Base-by-base conservation (phyloP, 306 rosid genomes). In the Vigna reflexopilosa region DNA sequence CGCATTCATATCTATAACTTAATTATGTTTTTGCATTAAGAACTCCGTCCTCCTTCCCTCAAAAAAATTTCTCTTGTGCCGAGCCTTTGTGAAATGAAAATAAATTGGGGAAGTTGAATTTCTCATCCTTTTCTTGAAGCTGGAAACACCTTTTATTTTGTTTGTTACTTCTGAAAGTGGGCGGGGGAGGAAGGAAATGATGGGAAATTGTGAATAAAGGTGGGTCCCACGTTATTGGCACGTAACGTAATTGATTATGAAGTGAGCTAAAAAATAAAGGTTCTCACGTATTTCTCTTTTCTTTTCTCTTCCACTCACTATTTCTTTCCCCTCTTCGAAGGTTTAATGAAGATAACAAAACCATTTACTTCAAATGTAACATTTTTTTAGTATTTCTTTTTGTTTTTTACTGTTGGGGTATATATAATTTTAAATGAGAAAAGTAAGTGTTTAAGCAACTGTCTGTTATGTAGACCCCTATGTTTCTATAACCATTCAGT, bases 391-490 rank as follows among this genome's bases (percentile, higher is more conserved):
- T 19, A 19, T 75, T 75, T 67, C 48, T 45, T 26, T 48, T 5
- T 1, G 6, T n/a, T 28, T 67, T n/a, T 52, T 17, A 65, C 38
- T 9, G 7, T 57, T 28, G 20, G 26, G 34, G n/a, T 74, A 42
- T 68, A 44, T 20, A 20, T 74, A 15, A 26, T 63, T 78, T 70
- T 14, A 26, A 76, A 3, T 70, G 71, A 65, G 74, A 51, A 52
- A 67, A 50, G 44, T 47, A 73, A 78, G 13, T 51, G 78, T 36
- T 36, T 45, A 75, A 44, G 55, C 52, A 67, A 74, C 49, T 22
- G 10, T 75, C 65, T 48, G 67, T 81, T 67, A 58, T 75, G 45
- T 58, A 56, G 76, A 70, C 63, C 9, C 12, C 15, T 58, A 36
- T 75, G 71, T 67, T 68, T 68, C 64, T 68, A 34, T 40, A n/a